Percentiles rank a stretch among this genome's conserved stretches.
Evolutionary conservation across 2,329 filamentous ascomycete genomes (phyloP).

Genomic region (Zelopaecilomyces penicillatus): DNA sequence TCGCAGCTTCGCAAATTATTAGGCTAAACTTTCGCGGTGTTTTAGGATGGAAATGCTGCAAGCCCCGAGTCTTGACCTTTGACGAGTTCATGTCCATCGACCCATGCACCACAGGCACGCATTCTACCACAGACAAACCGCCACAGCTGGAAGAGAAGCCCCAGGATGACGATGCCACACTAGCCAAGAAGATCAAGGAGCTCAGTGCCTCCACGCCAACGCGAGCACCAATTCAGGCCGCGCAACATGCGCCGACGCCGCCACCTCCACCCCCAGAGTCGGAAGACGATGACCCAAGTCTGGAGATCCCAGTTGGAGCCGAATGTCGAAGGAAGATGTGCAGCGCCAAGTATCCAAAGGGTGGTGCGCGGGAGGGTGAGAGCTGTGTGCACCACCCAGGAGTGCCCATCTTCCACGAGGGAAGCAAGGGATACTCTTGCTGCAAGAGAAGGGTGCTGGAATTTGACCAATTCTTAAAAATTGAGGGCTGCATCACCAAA

Average conservation of each 20-base stretch:
- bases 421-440: slow-evolving; percentile 94
- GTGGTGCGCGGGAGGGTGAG: slow-evolving; percentile 56
- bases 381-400: slow-evolving; percentile 85
- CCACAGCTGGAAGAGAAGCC: slow-evolving; percentile 53
- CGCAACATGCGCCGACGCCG: slow-evolving; percentile 39
- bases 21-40: background rate
- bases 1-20: background rate
- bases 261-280: slow-evolving; percentile 64
- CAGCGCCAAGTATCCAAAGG: slow-evolving; percentile 54
- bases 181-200: slow-evolving; percentile 43
- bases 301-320: slow-evolving; percentile 64
- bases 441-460: slow-evolving; percentile 93
- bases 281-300: slow-evolving; percentile 74
- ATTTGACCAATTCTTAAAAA: slow-evolving; percentile 97
- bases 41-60: slow-evolving; percentile 97
- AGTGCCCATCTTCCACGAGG: slow-evolving; percentile 89
- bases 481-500: slow-evolving; percentile 82
- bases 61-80: slow-evolving; percentile 90
- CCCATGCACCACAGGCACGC: slow-evolving; percentile 86
- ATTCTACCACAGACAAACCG: slow-evolving; percentile 74
- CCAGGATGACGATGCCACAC: slow-evolving; percentile 31
- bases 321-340: slow-evolving; percentile 75
- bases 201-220: slow-evolving; percentile 32
- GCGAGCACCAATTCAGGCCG: slow-evolving; percentile 30
- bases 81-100: slow-evolving; percentile 93